Evolutionary conservation across 441 rosid genomes (phyloP), one percentile per base, ranked within the genome.

Genomic region (Populus trichocarpa): DNA sequence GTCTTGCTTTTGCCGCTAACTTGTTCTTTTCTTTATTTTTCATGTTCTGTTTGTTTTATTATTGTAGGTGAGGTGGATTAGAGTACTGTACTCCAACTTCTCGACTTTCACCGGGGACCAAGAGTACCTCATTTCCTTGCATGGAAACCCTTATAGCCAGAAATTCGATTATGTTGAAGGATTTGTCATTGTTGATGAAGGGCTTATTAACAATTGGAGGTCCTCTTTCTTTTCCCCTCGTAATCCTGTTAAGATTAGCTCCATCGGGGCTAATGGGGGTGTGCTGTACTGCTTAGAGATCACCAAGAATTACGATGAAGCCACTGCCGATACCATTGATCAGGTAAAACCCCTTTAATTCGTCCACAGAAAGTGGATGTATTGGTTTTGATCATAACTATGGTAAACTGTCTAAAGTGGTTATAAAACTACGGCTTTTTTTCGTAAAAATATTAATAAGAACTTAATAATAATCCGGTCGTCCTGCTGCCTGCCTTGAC

Each of bases 151-250:
- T 67, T 64, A 70, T 1, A 38, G 65, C 76, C 78, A 79, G 25
- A 93, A 92, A 79, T 95, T 95, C 81, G 98, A 93, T 81, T 95
- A 95, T 78, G 95, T 95, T 5, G 99, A 95, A 80, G 99, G 99
- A 7, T 95, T 95, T 85, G 99, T 95, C 32, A 91, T 93, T 32
- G 98, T 92, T 2, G 95, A 92, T 50, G 96, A 93, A 84, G 98
- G 97, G 10, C 92, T 93, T 18, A 90, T 92, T 59, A 95, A 95
- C 79, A 95, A 92, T 76, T 95, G 99, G 99, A 91, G 99, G 73
- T 95, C 99, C 0, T 95, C 99, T 26, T 95, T 93, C 87, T 93
- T 95, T 75, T 95, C 99, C 71, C 92, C 97, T 42, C 84, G 76
- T 33, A 95, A 95, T 82, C 96, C 99, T 67, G 91, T 92, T 35